Base-by-base conservation (phyloP, 2,329 filamentous ascomycete genomes). In the Lachnum nothofagi region DNA sequence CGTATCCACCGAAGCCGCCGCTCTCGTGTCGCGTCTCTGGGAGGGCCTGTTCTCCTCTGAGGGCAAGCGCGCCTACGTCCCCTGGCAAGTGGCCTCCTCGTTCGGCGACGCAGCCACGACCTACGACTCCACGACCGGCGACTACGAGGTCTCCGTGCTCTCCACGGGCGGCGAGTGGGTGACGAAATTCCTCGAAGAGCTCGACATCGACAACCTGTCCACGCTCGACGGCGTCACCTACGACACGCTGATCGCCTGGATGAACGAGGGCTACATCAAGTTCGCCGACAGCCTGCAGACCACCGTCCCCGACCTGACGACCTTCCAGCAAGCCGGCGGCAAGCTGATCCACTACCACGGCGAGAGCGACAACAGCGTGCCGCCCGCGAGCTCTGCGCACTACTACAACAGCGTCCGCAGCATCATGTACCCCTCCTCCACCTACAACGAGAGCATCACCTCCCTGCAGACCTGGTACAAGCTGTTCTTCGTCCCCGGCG, bases 321-420 rank as follows among this genome's bases (percentile, higher is more conserved):
- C 65, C 14, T 79, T 79, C 67, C 66, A 73, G 29, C 51, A 65
- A 2, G 57, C 67, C 0, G 77, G 77, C 20, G 77, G 75, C 43
- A 81, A 80, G 62, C 62, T 81, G 2, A 64, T 82, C 4, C 76
- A 80, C 60, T 78, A 72, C 66, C 78, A 81, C 63, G 77, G 77
- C 44, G 76, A 80, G 62, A 72, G 72, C 0, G 78, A 80, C 61
- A 62, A 67, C 10, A 71, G 67, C 5, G 66, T 82, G 52, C 77
- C 77, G 1, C 60, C 77, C 1, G 75, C 68, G 3, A 76, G 73
- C 0, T 79, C 76, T 0, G 70, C 78, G 1, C 74, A 72, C 59
- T 82, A 80, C 67, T 75, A 69, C 65, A 67, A 80, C 46, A 72
- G 74, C 3, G 77, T 80, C 31, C 72, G 72, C 29, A 58, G 55